These are phyloP conservation scores for Physocladia obscura DNA, from an alignment of 192 early-diverging fungal species.

Conservation along the genomic window DNA sequence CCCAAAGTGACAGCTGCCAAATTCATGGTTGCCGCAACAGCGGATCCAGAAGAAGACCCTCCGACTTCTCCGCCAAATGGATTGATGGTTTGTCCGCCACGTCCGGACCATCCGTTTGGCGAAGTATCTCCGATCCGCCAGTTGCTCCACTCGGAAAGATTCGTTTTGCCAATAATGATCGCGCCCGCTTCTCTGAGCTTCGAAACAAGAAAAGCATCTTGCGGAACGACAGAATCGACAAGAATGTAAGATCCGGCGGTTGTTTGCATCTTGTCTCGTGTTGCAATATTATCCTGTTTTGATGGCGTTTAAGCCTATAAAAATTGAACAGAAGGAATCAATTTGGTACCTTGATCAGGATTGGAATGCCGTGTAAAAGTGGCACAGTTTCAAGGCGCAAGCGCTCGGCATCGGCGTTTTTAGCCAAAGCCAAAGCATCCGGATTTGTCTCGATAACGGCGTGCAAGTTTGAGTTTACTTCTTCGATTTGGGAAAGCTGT, in stretches of 20 bases:
- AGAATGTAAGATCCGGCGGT: slow-evolving; percentile 37
- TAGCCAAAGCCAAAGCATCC: slow-evolving; percentile 27
- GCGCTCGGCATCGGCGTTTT: slow-evolving; percentile 25
- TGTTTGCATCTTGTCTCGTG: slow-evolving; percentile 29
- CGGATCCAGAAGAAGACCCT: slow-evolving; percentile 6
- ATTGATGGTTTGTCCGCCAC: slow-evolving; percentile 35
- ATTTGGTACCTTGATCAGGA: slow-evolving; percentile 30
- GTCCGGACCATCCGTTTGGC: slow-evolving; percentile 37
- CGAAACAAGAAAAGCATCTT: slow-evolving; percentile 33
- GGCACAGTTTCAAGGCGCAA: background rate
- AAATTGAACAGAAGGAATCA: background rate
- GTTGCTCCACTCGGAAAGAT: slow-evolving; percentile 43
- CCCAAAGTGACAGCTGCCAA: slow-evolving; percentile 17
- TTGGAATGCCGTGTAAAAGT: slow-evolving; percentile 37
- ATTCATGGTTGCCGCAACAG: background rate
- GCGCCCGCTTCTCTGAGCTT: slow-evolving; percentile 34
- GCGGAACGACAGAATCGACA: slow-evolving; percentile 25
- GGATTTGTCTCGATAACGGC: slow-evolving; percentile 39
- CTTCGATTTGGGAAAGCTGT: slow-evolving; percentile 1
- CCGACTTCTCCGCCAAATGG: slow-evolving; percentile 5
- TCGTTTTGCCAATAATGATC: slow-evolving; percentile 39
- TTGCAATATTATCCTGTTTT: slow-evolving; percentile 40
- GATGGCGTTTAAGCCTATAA: no score
- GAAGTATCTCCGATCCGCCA: background rate
- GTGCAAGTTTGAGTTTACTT: background rate